Evolutionary conservation across 2,329 filamentous ascomycete species (phyloP), one percentile per base, ranked within the genome.

Genomic region (Thyridium curvatum): DNA sequence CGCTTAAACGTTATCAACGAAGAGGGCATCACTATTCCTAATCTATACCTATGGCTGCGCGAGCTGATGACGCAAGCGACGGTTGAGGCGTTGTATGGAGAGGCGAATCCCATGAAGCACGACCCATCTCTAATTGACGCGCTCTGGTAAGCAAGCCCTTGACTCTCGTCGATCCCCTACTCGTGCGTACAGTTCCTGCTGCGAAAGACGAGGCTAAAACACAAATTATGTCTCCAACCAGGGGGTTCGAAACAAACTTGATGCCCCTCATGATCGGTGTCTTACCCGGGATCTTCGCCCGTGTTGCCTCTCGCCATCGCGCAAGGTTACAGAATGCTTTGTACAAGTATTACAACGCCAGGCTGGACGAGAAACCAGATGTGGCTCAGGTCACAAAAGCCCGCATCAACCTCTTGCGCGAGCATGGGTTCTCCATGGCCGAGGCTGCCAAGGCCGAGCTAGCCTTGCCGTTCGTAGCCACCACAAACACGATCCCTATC

Each of bases 51-150:
- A 0, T 69, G 64, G 64, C 33, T 60, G 12, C 53, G 63, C 12
- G 43, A 61, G 6, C 42, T 58, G 3, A 60, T 69, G 43, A 62
- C 59, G 2, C 37, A 61, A 4, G 64, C 65, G 6, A 65, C 62
- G 0, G 55, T 54, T 10, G 44, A 55, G 14, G 57, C 64, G 4
- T 52, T 73, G 18, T 69, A 63, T 34, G 68, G 69, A 2, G 56
- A 62, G 1, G 43, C 60, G 3, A 68, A 71, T 40, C 66, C 67
- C 0, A 53, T 70, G 17, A 53, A 46, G n/a, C 33, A 51, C 1
- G 49, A 68, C 14, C 49, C 56, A 4, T 46, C 43, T 8, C 45
- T 69, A 3, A 37, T 63, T 3, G 49, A 65, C 8, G 53, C 55
- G n/a, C 54, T 69, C 13, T 59, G 56, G 63, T 62, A 48, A 36